Percentiles rank a stretch among this genome's conserved stretches.
Evolutionary conservation across 495 filamentous ascomycete genomes (phyloP).

Genomic region (Clohesyomyces aquaticus): DNA sequence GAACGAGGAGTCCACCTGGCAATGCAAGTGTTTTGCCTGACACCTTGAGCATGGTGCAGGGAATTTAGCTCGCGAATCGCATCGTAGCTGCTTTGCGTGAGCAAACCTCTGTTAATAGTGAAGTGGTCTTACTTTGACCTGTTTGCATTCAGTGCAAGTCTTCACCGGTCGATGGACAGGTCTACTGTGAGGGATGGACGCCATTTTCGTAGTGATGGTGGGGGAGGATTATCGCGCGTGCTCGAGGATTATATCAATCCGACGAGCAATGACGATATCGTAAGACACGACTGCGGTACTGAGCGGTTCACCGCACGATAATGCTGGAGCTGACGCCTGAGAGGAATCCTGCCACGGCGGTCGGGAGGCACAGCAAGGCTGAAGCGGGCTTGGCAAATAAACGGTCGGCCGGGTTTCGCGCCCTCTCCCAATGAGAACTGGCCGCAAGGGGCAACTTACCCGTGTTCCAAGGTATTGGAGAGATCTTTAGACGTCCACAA

Average conservation of each 20-base stretch:
- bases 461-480: no score
- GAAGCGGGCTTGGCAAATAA: no score
- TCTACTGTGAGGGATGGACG: slow-evolving; percentile 7
- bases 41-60: slow-evolving; percentile 24
- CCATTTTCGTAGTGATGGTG: not conserved
- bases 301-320: no score
- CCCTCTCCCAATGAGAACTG: no score
- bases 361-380: no score
- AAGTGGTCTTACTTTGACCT: slow-evolving; percentile 18
- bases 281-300: no score
- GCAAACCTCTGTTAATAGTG: not conserved
- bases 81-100: slow-evolving; percentile 18
- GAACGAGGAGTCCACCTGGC: slow-evolving; percentile 20
- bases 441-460: no score
- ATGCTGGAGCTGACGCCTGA: no score
- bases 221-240: not conserved
- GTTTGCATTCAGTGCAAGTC: slow-evolving; percentile 31
- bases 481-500: no score
- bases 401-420: no score
- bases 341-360: no score
- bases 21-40: slow-evolving; percentile 11
- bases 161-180: slow-evolving; percentile 22
- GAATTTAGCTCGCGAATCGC: slow-evolving; percentile 27
- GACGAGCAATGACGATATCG: no score
- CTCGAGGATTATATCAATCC: not conserved